A percentile compares a stretch with the other conserved stretches of the same genome.
phyloP scores from a whole-genome alignment of 345 rosid genomes.

The Euclidium syriacum region DNA sequence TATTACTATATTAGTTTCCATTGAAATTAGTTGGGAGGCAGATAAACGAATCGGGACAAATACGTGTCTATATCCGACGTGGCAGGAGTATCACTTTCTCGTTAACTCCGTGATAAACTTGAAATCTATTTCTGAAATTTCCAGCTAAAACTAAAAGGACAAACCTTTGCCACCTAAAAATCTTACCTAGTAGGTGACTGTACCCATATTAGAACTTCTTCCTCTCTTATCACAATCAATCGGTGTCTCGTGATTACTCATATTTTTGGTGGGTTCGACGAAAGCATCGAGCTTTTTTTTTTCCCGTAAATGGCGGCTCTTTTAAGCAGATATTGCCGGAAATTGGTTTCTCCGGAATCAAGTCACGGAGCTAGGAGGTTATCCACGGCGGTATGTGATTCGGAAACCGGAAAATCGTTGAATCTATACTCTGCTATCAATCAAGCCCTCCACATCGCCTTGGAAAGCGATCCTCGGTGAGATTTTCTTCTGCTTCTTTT shows the following conservation, averaged over 20 bases:
- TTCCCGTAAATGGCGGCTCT: constrained; percentile 19
- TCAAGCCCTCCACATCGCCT: constrained; percentile 52
- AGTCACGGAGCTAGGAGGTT: neutral
- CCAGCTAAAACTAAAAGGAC: neutral
- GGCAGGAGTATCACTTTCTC: neutral
- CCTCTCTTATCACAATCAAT: neutral
- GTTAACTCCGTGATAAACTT: neutral
- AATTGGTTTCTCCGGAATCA: neutral
- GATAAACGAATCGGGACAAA: neutral
- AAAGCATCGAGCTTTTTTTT: constrained; percentile 7
- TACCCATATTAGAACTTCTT: neutral
- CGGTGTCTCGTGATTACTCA: neutral
- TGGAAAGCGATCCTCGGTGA: constrained; percentile 57
- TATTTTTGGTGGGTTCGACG: constrained; percentile 4
- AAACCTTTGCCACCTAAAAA: constrained; percentile 1
- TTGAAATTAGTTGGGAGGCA: neutral
- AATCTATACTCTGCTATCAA: constrained; percentile 48
- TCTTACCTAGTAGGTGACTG: neutral
- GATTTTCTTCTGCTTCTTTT: neutral
- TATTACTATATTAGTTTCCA: no score
- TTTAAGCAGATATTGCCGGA: constrained; percentile 20
- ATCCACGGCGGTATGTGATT: constrained; percentile 3
- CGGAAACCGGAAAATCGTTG: constrained; percentile 23
- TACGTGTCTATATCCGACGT: constrained; percentile 22
- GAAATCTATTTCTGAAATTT: neutral